Percentiles rank a stretch among this genome's conserved stretches.
phyloP scores from a whole-genome alignment of 371 early-diverging fungal genomes.

The Entomophthora muscae region DNA sequence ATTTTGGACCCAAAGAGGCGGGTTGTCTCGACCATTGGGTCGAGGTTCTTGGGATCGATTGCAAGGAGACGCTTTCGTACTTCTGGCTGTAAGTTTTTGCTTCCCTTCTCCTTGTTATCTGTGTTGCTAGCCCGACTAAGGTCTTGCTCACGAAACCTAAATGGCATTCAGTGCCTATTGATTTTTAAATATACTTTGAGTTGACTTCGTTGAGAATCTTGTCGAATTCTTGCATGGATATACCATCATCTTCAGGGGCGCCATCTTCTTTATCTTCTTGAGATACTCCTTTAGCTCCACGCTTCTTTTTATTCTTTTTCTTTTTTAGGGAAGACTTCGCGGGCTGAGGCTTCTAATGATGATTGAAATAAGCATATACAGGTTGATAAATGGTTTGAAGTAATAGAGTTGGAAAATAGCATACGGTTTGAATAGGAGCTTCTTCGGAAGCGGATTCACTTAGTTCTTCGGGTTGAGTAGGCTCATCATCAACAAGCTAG shows the following conservation, averaged over 20 bases:
- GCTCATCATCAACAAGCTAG: neutral
- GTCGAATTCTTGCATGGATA: conserved; percentile 1
- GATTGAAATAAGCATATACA: neutral
- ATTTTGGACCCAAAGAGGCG: conserved; percentile 75
- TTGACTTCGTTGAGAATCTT: neutral
- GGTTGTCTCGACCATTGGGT: conserved; percentile 76
- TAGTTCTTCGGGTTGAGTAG: neutral
- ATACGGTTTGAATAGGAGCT: neutral
- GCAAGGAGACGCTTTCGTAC: conserved; percentile 25
- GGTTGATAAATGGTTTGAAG: neutral
- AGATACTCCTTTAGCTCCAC: neutral
- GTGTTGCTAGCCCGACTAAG: neutral
- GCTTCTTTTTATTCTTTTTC: neutral
- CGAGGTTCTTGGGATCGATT: conserved; percentile 44
- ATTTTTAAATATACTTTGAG: neutral
- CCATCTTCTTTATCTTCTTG: neutral
- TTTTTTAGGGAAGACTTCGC: neutral
- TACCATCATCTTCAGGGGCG: neutral
- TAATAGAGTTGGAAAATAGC: neutral
- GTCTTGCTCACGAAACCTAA: neutral
- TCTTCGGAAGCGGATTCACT: neutral
- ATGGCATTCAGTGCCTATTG: neutral
- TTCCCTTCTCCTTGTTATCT: neutral
- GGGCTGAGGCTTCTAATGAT: neutral
- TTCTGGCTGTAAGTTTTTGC: conserved; percentile 2